These are phyloP conservation scores for Forsythia viridissima DNA, from an alignment of 257 asterid species.

Conservation along the genomic window DNA sequence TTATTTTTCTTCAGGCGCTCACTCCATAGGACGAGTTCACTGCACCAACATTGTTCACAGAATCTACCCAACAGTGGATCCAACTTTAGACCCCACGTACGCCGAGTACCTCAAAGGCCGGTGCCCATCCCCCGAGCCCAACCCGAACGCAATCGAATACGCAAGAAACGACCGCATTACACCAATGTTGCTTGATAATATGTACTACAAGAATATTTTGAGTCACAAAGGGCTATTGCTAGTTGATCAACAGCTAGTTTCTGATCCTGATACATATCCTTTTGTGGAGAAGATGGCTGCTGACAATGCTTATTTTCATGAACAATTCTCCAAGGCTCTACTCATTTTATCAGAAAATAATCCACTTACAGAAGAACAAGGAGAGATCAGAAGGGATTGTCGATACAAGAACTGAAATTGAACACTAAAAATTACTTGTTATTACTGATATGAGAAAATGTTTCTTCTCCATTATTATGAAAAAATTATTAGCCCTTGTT, in stretches of 20 bases:
- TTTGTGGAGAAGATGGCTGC: constrained; percentile 74
- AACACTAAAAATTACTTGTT: background rate
- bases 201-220: constrained; percentile 67
- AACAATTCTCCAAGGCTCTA: constrained; percentile 63
- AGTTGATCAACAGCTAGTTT: constrained; percentile 60
- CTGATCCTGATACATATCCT: constrained; percentile 57
- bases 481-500: too few species aligned
- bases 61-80: constrained; percentile 70
- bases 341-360: constrained; percentile 64
- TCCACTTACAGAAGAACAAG: constrained; percentile 55
- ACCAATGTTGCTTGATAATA: constrained; percentile 66
- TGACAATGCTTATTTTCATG: constrained; percentile 66
- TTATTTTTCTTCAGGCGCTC: constrained; percentile 50
- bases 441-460: too few species aligned
- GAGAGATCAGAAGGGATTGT: constrained; percentile 71
- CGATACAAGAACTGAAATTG: constrained; percentile 42
- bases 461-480: too few species aligned
- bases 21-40: constrained; percentile 80
- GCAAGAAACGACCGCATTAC: constrained; percentile 60
- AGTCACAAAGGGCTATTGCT: constrained; percentile 49
- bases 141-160: constrained; percentile 55
- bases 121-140: constrained; percentile 58
- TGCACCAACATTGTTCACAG: constrained; percentile 64
- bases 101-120: constrained; percentile 66
- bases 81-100: constrained; percentile 46